Base-by-base conservation (phyloP, 805 yeast genomes). In the Candida khao-thaluensis region DNA sequence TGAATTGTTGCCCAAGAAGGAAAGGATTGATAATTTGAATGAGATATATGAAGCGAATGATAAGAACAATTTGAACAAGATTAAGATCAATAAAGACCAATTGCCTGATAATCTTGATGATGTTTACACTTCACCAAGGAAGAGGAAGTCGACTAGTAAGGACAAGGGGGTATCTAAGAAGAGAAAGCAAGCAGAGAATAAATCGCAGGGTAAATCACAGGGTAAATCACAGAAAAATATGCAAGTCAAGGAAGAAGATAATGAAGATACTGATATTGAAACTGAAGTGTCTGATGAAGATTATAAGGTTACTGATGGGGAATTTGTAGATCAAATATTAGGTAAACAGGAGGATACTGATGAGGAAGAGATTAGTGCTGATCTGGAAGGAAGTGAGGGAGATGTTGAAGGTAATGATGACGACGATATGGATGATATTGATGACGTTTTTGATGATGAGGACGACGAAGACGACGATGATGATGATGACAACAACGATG, bases 91-190 rank as follows among this genome's bases (percentile, higher is more conserved):
- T 24, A 45, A 41, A 27, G 50, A 44, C 6, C 37, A 48, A 14
- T 51, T 57, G 22, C 51, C 56, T 5, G 51, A 50, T 37, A 40
- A 42, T 20, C 30, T 56, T 10, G 56, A 52, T 30, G 47, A 47
- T 11, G 42, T 33, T 3, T 38, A 38, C 17, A 20, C 14, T 3
- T 38, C 17, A 37, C 44, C 16, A 27, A 37, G 29, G 12, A 40
- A 31, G 23, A 40, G 41, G 42, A 29, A 29, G 22, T 16, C 30
- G 2, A 7, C 17, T 10, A 9, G 16, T 14, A 17, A 15, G 22
- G 30, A 11, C 14, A 23, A 11, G 17, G 31, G 22, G 24, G 31
- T 15, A 17, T 7, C 11, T 11, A 16, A 30, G 11, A 36, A 15
- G 28, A 27, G 25, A 20, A 30, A 6, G n/a, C 12, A 9, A 21